Evolutionary conservation across 371 early-diverging fungal species (phyloP), one percentile per base, ranked within the genome.

Genomic region (Blakeslea trispora): DNA sequence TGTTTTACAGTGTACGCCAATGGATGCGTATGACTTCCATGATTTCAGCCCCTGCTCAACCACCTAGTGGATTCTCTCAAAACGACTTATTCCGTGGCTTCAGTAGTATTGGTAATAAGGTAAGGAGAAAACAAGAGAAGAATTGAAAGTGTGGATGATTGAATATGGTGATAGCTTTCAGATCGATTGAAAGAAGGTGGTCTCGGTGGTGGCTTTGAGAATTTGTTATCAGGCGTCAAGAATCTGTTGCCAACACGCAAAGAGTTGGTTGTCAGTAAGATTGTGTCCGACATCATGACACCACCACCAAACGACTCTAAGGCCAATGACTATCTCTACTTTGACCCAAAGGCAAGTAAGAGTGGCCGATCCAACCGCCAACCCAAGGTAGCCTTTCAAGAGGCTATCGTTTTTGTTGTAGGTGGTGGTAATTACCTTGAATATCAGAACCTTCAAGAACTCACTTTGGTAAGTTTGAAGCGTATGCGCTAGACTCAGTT

Each of bases 401-500:
- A 94, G 50, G 94, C 95, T 0, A 90, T 97, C 59, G 97, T 98
- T 34, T 97, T 98, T 81, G 91, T 95, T 14, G 88, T 97, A 32
- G 99, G 99, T 11, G 99, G 98, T 35, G 98, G 96, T 17, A 96
- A 93, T 68, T 96, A 96, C 72, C 75, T 93, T 45, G 99, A 98
- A 76, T 95, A 93, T 70, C 94, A 94, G 62, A 97, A 97, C 69
- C 61, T 97, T 63, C 85, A 88, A 72, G 95, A 95, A 67, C 88
- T 87, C 66, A 87, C 91, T 1, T 82, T 82, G 70, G 88, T 83
- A 77, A 66, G 64, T 52, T n/a, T n/a, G n/a, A n/a, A n/a, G n/a
- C n/a, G n/a, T n/a, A n/a, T n/a, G n/a, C n/a, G n/a, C n/a, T n/a
- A n/a, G n/a, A n/a, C n/a, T n/a, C n/a, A n/a, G n/a, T n/a, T n/a